Evolutionary conservation across 176 grass and related monocot species (phyloP).

Genomic region (Chloris gayana): DNA sequence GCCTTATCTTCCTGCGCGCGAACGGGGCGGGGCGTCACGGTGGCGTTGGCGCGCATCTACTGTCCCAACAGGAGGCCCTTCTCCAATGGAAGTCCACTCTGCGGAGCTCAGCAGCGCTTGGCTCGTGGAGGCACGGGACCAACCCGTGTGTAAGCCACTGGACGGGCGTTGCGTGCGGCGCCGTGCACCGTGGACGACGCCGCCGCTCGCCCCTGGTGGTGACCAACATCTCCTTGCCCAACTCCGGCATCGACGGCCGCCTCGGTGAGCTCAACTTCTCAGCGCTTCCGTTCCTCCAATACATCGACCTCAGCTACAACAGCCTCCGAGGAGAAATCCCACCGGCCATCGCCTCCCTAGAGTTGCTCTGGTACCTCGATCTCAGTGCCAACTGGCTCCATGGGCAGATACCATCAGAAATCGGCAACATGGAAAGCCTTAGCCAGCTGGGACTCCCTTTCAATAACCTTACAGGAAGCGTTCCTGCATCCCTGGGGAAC

Average conservation of each 20-base stretch:
- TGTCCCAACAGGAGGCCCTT: neutral
- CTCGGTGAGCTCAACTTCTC: constrained; percentile 19
- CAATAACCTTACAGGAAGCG: neutral
- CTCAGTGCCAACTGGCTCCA: neutral
- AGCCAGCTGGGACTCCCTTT: neutral
- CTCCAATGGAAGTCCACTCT: neutral
- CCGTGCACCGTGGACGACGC: neutral
- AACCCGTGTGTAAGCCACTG: neutral
- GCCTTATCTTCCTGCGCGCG: neutral
- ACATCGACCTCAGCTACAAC: neutral
- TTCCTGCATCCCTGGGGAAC: neutral
- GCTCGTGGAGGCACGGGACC: neutral
- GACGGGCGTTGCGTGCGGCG: neutral
- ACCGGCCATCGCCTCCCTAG: neutral
- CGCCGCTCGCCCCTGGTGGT: neutral
- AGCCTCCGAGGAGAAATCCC: constrained; percentile 34
- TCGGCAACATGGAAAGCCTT: neutral
- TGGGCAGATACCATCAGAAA: neutral
- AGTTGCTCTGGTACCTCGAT: neutral
- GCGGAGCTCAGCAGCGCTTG: neutral
- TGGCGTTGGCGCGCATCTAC: neutral
- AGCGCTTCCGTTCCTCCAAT: neutral
- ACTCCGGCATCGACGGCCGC: neutral
- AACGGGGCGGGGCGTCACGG: neutral
- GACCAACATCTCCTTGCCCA: neutral